Evolutionary conservation across 78 protist genomes (phyloP), one percentile per base, ranked within the genome.

Genomic region (Dictyostelium firmibasis): DNA sequence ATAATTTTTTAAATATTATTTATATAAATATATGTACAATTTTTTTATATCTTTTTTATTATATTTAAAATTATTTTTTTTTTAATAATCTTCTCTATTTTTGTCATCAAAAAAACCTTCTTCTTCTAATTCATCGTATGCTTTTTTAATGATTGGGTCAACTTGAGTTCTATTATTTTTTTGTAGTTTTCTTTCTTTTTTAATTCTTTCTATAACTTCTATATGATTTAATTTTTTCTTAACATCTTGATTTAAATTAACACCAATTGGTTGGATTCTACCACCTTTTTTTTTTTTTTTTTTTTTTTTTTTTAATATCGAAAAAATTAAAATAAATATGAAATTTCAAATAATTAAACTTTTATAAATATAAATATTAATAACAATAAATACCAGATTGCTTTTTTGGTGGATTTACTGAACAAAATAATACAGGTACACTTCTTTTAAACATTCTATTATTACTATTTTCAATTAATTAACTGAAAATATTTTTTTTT

Each of bases 61-160:
- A n/a, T n/a, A n/a, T n/a, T n/a, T n/a, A n/a, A n/a, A n/a, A n/a
- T n/a, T n/a, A n/a, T n/a, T 74, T 18, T 74, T 74, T 5, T 14
- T 75, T 27, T 75, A 75, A 75, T 75, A 75, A 75, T 36, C 57
- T 36, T 31, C 43, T 75, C 81, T 75, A 75, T 75, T 36, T 44
- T 78, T 78, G 8, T n/a, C 85, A 2, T 57, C 62, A 79, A 88
- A 88, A 44, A 31, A 88, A 69, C 93, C 93, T 67, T 88, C 93
- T 79, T 62, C 85, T 43, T 88, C 87, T 1, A 88, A 43, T 31
- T 88, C 93, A 20, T 62, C 57, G 27, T 88, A 88, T 38, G 86
- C 93, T 33, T 75, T n/a, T 25, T 41, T 29, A 3, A 88, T 79
- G 5, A 88, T 41, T 50, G 93, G 93, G 47, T 88, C 93, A 20